These are phyloP conservation scores for Diphasiastrum complanatum DNA, from an alignment of 83 land plant genomes.

Conservation along the genomic window DNA sequence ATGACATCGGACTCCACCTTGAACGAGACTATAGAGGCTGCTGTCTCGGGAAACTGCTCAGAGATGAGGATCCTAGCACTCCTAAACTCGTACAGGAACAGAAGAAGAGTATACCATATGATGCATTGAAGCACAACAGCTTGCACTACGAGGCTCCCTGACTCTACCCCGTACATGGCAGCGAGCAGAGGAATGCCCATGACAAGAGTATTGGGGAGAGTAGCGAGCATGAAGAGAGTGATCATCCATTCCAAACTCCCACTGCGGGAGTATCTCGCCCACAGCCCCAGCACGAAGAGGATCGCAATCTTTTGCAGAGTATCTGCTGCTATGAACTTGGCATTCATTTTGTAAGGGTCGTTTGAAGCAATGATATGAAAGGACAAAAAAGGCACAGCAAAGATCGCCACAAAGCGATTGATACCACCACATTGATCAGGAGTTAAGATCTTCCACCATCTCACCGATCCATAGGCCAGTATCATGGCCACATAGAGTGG, in stretches of 20 bases:
- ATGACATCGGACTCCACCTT: slow-evolving; percentile 43
- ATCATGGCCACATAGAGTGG: too few relatives aligned
- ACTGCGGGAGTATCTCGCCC: not conserved
- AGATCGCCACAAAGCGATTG: too few relatives aligned
- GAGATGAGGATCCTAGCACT: slow-evolving; percentile 8
- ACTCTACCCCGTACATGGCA: slow-evolving; percentile 8
- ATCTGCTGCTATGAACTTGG: too few relatives aligned
- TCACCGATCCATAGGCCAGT: too few relatives aligned
- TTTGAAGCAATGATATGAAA: too few relatives aligned
- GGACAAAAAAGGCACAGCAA: too few relatives aligned
- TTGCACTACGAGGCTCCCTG: slow-evolving; percentile 8
- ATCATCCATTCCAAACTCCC: slow-evolving; percentile 12
- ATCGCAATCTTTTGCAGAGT: not conserved
- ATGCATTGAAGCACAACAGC: slow-evolving; percentile 13
- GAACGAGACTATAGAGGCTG: slow-evolving; percentile 15
- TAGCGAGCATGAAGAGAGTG: slow-evolving; percentile 11
- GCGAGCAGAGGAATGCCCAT: too few relatives aligned
- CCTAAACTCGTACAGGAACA: slow-evolving; percentile 7
- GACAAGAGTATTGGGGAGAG: slow-evolving; percentile 12
- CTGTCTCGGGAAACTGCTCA: slow-evolving; percentile 11
- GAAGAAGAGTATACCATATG: too few relatives aligned
- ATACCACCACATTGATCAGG: too few relatives aligned
- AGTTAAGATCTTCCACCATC: too few relatives aligned
- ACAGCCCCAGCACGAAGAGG: not conserved
- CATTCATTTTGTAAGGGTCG: too few relatives aligned